These are phyloP conservation scores for Phaeosphaeriaceae sp. DNA, from an alignment of 2,329 filamentous ascomycete genomes.

Conservation along the genomic window DNA sequence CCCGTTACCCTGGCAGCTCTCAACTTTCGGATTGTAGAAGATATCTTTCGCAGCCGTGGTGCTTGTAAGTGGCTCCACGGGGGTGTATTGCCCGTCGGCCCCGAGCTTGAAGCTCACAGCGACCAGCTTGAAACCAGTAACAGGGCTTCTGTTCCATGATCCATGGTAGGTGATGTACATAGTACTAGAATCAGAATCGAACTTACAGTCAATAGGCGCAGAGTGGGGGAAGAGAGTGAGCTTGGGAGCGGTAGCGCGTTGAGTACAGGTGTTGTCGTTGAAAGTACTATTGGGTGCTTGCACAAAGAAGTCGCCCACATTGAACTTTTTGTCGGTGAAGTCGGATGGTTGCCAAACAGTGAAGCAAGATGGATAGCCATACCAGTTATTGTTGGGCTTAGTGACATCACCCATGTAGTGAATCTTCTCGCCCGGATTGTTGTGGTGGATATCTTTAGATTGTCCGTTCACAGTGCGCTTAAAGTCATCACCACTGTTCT, in stretches of 20 bases:
- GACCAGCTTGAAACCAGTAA: conserved; percentile 59
- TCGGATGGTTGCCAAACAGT: conserved; percentile 65
- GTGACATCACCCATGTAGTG: conserved; percentile 68
- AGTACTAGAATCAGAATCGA: conserved; percentile 60
- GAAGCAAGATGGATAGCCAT: conserved; percentile 74
- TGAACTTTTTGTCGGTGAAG: conserved; percentile 58
- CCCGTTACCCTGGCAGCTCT: conserved; percentile 56
- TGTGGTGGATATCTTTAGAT: conserved; percentile 64
- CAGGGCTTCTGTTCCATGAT: conserved; percentile 63
- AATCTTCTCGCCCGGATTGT: conserved; percentile 76
- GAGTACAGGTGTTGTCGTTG: conserved; percentile 55
- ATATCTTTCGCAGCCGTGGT: conserved; percentile 59
- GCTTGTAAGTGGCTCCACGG: conserved; percentile 54
- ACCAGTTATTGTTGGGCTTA: conserved; percentile 59
- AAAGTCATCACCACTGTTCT: conserved; percentile 72
- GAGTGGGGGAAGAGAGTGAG: conserved; percentile 69
- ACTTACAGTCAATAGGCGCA: conserved; percentile 74
- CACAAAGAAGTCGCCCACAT: conserved; percentile 50
- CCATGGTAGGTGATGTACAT: conserved; percentile 75
- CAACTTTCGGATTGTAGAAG: conserved; percentile 61
- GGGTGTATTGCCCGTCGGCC: conserved; percentile 46
- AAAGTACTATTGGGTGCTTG: conserved; percentile 45
- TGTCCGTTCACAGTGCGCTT: conserved; percentile 55
- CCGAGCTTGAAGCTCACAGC: conserved; percentile 52
- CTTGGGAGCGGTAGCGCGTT: conserved; percentile 49